Conservation (phyloP, 2,329 filamentous ascomycete genomes). For the Xylaria sp. region DNA sequence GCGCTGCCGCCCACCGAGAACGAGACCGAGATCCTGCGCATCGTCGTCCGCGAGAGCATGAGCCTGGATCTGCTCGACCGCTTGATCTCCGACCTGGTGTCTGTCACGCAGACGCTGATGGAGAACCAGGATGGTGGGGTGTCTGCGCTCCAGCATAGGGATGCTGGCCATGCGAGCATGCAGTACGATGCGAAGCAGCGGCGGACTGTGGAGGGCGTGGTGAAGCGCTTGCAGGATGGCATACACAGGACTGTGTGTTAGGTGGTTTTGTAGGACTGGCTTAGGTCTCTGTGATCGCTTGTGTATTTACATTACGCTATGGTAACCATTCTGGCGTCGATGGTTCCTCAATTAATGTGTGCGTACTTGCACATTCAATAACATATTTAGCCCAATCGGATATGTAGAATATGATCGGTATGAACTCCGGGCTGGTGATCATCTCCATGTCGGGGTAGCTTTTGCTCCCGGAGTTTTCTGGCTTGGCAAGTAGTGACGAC, state of each 20-base stretch:
- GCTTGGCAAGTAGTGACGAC: conserved; percentile 12
- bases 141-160: conserved; percentile 54
- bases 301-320: background rate
- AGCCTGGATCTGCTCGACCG: conserved; percentile 74
- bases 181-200: conserved; percentile 8
- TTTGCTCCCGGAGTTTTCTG: conserved; percentile 6
- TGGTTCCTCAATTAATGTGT: no score
- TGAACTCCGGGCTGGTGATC: conserved; percentile 1
- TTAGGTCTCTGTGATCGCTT: background rate
- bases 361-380: background rate
- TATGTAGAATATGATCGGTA: background rate
- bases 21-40: conserved; percentile 72
- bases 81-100: conserved; percentile 69
- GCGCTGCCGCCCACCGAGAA: conserved; percentile 71
- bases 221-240: conserved; percentile 45
- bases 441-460: conserved; percentile 22
- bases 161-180: conserved; percentile 15
- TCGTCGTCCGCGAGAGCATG: conserved; percentile 75
- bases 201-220: conserved; percentile 24
- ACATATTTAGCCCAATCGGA: no score
- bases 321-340: background rate
- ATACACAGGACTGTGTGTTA: conserved; percentile 51
- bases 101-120: conserved; percentile 71
- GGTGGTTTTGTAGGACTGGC: background rate
- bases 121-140: conserved; percentile 63